These are phyloP conservation scores for Dictyostelium brefeldianum DNA, from an alignment of 78 protist genomes.

Conservation along the genomic window DNA sequence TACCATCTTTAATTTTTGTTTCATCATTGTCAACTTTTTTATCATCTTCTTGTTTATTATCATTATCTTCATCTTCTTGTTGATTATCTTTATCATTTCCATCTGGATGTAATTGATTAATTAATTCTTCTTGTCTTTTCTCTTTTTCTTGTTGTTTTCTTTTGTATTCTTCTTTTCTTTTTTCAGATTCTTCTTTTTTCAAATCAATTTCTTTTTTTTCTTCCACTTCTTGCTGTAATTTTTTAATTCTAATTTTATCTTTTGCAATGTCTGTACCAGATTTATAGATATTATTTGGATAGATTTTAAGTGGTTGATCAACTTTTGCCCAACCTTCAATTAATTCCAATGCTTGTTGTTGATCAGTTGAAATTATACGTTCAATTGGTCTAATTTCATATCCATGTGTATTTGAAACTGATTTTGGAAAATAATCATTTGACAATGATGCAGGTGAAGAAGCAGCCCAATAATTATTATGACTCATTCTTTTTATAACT, in stretches of 20 bases:
- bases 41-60: not conserved
- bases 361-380: not conserved
- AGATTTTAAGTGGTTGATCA: not conserved
- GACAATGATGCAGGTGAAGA: not conserved
- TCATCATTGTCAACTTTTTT: not conserved
- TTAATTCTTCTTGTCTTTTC: not conserved
- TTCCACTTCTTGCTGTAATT: not conserved
- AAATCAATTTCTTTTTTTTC: not conserved
- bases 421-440: not conserved
- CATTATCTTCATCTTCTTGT: not conserved
- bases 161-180: not conserved
- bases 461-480: not conserved
- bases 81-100: not conserved
- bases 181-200: not conserved
- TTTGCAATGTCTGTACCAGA: not conserved
- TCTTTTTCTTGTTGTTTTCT: not conserved
- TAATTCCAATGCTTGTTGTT: not conserved
- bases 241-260: not conserved
- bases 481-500: conserved; percentile 12
- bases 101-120: not conserved
- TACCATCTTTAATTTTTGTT: not conserved
- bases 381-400: not conserved
- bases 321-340: not conserved
- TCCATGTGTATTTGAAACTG: not conserved
- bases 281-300: conserved; percentile 4